A percentile compares a stretch with the other conserved stretches of the same genome.
phyloP scores from a whole-genome alignment of 345 rosid species.

The Corchorus capsularis region DNA sequence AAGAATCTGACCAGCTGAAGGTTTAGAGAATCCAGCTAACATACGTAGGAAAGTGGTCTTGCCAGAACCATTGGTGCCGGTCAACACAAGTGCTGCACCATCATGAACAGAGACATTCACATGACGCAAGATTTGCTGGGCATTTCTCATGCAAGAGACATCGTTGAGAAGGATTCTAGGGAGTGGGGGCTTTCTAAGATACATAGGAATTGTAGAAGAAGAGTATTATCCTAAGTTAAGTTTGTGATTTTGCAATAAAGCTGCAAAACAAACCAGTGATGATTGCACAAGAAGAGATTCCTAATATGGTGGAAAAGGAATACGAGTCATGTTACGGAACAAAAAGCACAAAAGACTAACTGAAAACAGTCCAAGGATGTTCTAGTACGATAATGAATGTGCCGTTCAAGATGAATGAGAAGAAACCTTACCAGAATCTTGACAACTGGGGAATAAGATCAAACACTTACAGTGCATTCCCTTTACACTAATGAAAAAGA shows the following conservation, averaged over 20 bases:
- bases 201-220: constrained; percentile 35
- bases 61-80: constrained; percentile 78
- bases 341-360: background rate
- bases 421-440: background rate
- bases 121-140: constrained; percentile 73
- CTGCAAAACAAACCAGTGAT: background rate
- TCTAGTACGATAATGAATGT: too few species aligned
- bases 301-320: background rate
- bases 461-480: background rate
- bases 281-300: background rate
- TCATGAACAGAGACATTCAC: constrained; percentile 76
- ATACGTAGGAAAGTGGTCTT: constrained; percentile 81
- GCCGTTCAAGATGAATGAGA: background rate
- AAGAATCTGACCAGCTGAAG: constrained; percentile 85
- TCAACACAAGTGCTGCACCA: constrained; percentile 82
- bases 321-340: background rate
- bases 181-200: constrained; percentile 56
- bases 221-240: background rate
- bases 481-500: background rate
- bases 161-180: constrained; percentile 80
- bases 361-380: background rate
- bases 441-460: background rate
- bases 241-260: background rate
- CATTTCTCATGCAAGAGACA: constrained; percentile 96
- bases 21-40: constrained; percentile 83